Evolutionary conservation across 345 rosid genomes (phyloP).

Genomic region (Theobroma cacao): DNA sequence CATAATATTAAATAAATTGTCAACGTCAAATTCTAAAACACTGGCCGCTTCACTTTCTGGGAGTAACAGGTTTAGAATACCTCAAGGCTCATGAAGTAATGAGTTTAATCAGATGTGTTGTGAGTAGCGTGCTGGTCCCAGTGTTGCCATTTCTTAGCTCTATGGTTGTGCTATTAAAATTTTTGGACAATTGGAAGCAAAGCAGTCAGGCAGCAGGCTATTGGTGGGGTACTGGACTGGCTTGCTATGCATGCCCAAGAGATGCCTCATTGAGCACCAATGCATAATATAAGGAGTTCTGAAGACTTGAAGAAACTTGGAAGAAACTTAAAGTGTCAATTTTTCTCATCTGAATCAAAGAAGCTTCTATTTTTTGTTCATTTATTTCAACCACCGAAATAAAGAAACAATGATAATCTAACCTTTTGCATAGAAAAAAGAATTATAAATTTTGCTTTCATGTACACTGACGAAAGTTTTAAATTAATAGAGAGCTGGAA

Average conservation of each 20-base stretch:
- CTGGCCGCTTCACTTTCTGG: background rate
- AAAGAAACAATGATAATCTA: too few species aligned
- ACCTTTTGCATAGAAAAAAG: too few species aligned
- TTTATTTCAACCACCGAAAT: too few species aligned
- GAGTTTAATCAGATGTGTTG: too few species aligned
- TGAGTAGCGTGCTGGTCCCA: too few species aligned
- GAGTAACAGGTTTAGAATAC: background rate
- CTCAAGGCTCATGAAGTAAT: background rate
- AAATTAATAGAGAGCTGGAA: background rate
- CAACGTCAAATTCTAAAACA: background rate
- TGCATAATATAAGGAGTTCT: background rate
- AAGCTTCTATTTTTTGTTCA: background rate
- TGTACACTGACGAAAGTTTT: background rate
- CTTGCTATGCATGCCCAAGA: background rate
- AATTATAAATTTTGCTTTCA: too few species aligned
- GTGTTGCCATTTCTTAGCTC: background rate
- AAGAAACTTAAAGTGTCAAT: background rate
- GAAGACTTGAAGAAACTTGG: background rate
- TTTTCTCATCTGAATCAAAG: background rate
- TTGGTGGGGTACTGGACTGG: background rate
- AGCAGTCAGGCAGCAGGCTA: background rate
- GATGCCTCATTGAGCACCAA: too few species aligned
- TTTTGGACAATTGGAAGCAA: background rate
- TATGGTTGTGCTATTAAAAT: background rate
- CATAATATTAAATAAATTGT: constrained; percentile 59